phyloP scores from a whole-genome alignment of 2,329 filamentous ascomycete genomes.

The Xylaria sp. region DNA sequence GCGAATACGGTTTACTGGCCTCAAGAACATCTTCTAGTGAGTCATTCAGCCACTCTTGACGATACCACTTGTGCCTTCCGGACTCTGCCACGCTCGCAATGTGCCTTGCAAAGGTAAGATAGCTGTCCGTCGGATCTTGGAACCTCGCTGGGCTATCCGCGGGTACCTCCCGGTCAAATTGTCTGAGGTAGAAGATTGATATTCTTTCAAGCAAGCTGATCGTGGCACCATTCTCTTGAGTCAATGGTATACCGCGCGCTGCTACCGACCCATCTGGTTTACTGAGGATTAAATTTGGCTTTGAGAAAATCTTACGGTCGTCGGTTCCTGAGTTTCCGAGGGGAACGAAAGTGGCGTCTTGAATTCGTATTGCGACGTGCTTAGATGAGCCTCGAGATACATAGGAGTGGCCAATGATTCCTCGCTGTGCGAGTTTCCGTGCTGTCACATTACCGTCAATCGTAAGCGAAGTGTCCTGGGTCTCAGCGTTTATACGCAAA shows the following conservation, averaged over 20 bases:
- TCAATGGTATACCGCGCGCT: constrained; percentile 1
- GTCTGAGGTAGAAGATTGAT: constrained; percentile 11
- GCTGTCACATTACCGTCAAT: background rate
- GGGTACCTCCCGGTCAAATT: constrained; percentile 1
- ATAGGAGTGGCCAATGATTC: constrained; percentile 4
- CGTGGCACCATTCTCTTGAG: background rate
- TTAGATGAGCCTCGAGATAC: background rate
- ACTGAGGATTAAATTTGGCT: background rate
- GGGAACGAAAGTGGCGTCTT: constrained; percentile 4
- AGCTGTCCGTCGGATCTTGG: constrained; percentile 5
- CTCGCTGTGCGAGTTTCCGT: background rate
- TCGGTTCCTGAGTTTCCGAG: constrained; percentile 1
- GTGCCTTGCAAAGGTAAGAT: constrained; percentile 37
- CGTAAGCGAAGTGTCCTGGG: background rate
- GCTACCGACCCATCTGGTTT: constrained; percentile 4
- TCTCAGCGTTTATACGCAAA: background rate
- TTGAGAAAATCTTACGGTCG: constrained; percentile 20
- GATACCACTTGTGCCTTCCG: constrained; percentile 21
- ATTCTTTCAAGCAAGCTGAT: constrained; percentile 6
- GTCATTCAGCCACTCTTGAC: constrained; percentile 34
- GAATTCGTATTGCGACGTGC: constrained; percentile 12
- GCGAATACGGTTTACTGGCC: background rate
- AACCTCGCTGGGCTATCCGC: background rate
- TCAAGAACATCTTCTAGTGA: constrained; percentile 23
- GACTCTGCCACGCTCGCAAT: constrained; percentile 9